Percentiles rank a stretch among this genome's conserved stretches.
phyloP scores from a whole-genome alignment of 2,329 filamentous ascomycete species.

The Rhinocladiella similis region DNA sequence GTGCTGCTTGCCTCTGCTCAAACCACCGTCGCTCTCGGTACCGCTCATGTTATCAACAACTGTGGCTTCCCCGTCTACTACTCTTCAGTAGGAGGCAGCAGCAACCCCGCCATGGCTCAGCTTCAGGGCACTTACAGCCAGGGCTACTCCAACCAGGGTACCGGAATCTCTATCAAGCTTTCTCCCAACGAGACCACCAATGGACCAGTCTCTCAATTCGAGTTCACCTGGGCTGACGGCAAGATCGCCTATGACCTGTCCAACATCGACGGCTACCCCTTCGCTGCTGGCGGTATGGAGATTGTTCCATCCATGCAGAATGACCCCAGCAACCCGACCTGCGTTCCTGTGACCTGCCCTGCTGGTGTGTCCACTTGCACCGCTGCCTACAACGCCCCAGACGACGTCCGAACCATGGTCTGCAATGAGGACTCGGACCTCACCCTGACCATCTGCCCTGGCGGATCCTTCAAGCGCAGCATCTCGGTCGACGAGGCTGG shows the following conservation, averaged over 20 bases:
- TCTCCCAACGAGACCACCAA: constrained; percentile 38
- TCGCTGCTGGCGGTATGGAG: constrained; percentile 32
- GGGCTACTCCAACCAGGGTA: constrained; percentile 35
- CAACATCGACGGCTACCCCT: constrained; percentile 45
- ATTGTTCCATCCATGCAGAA: constrained; percentile 26
- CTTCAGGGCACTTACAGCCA: constrained; percentile 39
- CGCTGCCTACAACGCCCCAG: constrained; percentile 29
- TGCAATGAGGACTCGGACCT: constrained; percentile 26
- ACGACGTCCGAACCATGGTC: constrained; percentile 30
- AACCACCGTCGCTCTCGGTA: constrained; percentile 36
- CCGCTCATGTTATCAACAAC: constrained; percentile 42
- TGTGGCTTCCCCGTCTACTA: constrained; percentile 40
- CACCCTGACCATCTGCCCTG: constrained; percentile 27
- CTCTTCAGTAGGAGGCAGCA: constrained; percentile 39
- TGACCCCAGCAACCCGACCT: constrained; percentile 27
- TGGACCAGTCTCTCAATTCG: constrained; percentile 40
- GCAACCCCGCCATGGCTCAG: constrained; percentile 33
- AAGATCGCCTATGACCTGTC: constrained; percentile 45
- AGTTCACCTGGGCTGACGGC: constrained; percentile 41
- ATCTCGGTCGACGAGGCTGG: constrained; percentile 8
- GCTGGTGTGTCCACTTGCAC: constrained; percentile 25
- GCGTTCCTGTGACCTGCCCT: constrained; percentile 26
- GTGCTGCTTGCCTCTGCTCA: constrained; percentile 36
- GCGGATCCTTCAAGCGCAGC: constrained; percentile 25
- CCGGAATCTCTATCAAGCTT: constrained; percentile 45